Base-by-base conservation (phyloP, 345 rosid species). In the Limnanthes douglasii region DNA sequence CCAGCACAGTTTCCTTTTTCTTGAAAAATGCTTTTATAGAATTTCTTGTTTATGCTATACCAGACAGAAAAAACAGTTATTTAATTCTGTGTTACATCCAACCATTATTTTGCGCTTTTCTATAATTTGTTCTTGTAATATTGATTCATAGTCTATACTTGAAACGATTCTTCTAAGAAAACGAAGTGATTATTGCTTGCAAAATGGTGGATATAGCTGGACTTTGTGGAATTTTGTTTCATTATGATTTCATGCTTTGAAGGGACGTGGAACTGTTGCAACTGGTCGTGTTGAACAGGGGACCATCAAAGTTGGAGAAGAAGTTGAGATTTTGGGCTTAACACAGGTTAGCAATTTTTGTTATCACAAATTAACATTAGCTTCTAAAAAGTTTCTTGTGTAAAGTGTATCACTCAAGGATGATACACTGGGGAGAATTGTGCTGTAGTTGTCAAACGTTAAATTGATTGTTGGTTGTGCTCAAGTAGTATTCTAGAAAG, bases 211-310 rank as follows among this genome's bases (percentile, higher is more conserved):
- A 1, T 3, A 9, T 9, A 9, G 9, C 12, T 13, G 12, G 7
- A 33, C 18, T 6, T 16, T 2, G 31, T 5, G 21, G 17, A 15
- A 5, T 28, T 2, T 46, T 15, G 4, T 6, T 14, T 22, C 34
- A 33, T 58, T 34, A n/a, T 9, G 4, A 33, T 48, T 29, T 17
- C 42, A 28, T 36, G 33, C 43, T 14, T 37, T 57, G 39, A 57
- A 85, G 94, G 94, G 96, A 13, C 90, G 96, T 56, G 96, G 94
- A 53, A 85, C 96, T 39, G 90, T 85, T 67, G 75, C 90, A 12
- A 80, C 96, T 16, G 96, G 96, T 11, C 90, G 90, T 65, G 73
- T 85, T 24, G 90, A 85, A 43, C 94, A 80, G 59, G 96, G 96
- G 19, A 74, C 68, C 37, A 65, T 85, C 16, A 85, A 85, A 69